Percentiles rank a stretch among this genome's conserved stretches.
These are phyloP conservation scores for Afroboletus lepidellus DNA, from an alignment of 1,284 basidiomycete species.

Conservation along the genomic window DNA sequence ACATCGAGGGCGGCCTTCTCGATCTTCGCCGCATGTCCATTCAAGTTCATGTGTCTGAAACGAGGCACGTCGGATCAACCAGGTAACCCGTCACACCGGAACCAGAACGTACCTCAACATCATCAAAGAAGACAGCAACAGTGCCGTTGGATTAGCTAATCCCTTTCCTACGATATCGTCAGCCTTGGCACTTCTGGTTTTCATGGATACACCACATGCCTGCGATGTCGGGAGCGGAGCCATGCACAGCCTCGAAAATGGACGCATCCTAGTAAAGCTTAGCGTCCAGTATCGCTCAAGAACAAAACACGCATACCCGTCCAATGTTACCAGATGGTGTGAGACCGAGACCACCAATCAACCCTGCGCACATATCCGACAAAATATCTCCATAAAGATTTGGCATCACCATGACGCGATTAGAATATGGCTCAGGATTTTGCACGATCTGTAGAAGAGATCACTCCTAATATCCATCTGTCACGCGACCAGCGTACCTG, in stretches of 20 bases:
- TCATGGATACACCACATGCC: slow-evolving; percentile 40
- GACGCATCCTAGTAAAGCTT: slow-evolving; percentile 77
- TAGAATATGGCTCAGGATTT: slow-evolving; percentile 91
- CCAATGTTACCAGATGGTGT: slow-evolving; percentile 99
- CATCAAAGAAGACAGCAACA: slow-evolving; percentile 94
- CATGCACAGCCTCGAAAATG: slow-evolving; percentile 99
- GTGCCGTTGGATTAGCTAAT: slow-evolving; percentile 96
- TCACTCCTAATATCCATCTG: slow-evolving; percentile 4
- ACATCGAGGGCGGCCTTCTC: slow-evolving; percentile 88
- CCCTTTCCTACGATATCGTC: slow-evolving; percentile 71
- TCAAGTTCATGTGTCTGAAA: slow-evolving; percentile 89
- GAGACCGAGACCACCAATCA: slow-evolving; percentile 97
- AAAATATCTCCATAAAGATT: slow-evolving; percentile 98
- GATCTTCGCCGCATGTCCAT: slow-evolving; percentile 85
- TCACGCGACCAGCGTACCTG: slow-evolving; percentile 49
- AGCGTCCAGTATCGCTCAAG: slow-evolving; percentile 1
- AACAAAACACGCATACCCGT: slow-evolving; percentile 51
- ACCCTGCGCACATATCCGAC: slow-evolving; percentile 98
- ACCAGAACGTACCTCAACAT: slow-evolving; percentile 76
- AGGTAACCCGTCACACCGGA: slow-evolving; percentile 8
- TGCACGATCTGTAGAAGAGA: slow-evolving; percentile 69
- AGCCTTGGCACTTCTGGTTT: slow-evolving; percentile 1
- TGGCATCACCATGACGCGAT: slow-evolving; percentile 99
- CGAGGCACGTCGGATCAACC: slow-evolving; percentile 27
- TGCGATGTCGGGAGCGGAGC: slow-evolving; percentile 88